Base-by-base conservation (phyloP, 2,329 filamentous ascomycete genomes). In the Pseudopithomyces maydicus region DNA sequence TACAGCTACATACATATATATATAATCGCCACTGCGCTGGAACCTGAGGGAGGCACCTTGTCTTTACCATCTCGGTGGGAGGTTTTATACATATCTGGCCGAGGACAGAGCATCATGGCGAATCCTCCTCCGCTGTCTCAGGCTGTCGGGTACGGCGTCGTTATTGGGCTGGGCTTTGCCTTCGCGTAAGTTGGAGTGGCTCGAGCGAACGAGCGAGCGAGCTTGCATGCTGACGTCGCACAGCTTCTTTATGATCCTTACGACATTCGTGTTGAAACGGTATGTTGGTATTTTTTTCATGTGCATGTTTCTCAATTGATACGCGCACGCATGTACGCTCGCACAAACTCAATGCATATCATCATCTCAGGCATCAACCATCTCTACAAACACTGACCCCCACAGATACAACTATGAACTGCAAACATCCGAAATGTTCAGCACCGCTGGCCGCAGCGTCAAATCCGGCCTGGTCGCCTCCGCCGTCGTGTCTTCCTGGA, bases 401-500 rank as follows among this genome's bases (percentile, higher is more conserved):
- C 12, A 32, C 52, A 82, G 84, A 63, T 89, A 89, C 72, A 87
- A 88, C 68, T 82, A 88, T 80, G 92, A 95, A 74, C 80, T 93
- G 2, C 92, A 96, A 74, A 97, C 93, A 0, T 93, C 90, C 0
- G 92, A 97, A 78, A 95, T 92, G 86, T 97, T 97, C 81, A 92
- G 85, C 62, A 96, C 92, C 0, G 92, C 92, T 48, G 92, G 92
- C 17, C 84, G 93, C 59, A 92, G 90, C 1, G 91, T 97, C 64
- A 97, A 96, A 73, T 92, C 91, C 8, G 93, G 92, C 42, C 82
- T 97, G 14, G 91, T 96, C 0, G 90, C 91, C 11, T 90, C 91
- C 5, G 92, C 92, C 15, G 92, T 97, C n/a, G 91, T 96, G 3
- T 93, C 90, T 15, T 92, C 89, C 5, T 97, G 93, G 92, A 96